Evolutionary conservation across 441 rosid species (phyloP).

Genomic region (Eutrema salsugineum): DNA sequence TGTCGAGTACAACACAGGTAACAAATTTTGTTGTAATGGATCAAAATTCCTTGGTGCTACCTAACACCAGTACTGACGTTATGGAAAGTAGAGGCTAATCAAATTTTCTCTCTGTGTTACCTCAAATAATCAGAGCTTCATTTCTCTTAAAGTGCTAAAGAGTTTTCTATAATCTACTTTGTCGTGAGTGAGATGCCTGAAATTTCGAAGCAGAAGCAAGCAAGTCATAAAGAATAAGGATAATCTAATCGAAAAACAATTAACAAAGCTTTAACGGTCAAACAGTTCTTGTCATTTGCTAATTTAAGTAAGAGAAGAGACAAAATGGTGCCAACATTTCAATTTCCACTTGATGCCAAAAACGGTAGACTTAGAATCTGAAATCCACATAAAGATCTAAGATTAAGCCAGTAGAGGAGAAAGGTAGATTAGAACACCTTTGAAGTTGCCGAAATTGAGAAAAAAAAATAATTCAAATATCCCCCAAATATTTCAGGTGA

Average conservation of each 20-base stretch:
- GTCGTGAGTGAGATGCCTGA: neutral
- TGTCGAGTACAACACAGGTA: slow-evolving; percentile 65
- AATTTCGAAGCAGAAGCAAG: neutral
- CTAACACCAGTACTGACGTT: neutral
- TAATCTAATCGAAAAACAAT: neutral
- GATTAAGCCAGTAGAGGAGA: neutral
- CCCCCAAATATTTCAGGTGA: too few species aligned
- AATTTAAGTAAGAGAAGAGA: slow-evolving; percentile 9
- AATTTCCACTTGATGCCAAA: slow-evolving; percentile 8
- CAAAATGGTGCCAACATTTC: neutral
- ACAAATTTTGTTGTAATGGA: neutral
- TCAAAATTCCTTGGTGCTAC: neutral
- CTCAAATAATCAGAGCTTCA: neutral
- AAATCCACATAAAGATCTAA: neutral
- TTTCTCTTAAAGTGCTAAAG: neutral
- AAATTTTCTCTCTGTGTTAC: neutral
- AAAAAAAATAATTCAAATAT: too few species aligned
- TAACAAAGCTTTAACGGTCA: neutral
- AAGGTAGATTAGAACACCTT: neutral
- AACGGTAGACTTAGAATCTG: neutral
- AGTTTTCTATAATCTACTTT: neutral
- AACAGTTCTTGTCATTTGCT: neutral
- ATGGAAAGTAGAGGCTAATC: neutral
- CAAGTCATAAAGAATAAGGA: neutral
- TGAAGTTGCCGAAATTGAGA: too few species aligned